Evolutionary conservation across 2,329 filamentous ascomycete genomes (phyloP), one percentile per base, ranked within the genome.

Genomic region (Nigrospora osmanthi): DNA sequence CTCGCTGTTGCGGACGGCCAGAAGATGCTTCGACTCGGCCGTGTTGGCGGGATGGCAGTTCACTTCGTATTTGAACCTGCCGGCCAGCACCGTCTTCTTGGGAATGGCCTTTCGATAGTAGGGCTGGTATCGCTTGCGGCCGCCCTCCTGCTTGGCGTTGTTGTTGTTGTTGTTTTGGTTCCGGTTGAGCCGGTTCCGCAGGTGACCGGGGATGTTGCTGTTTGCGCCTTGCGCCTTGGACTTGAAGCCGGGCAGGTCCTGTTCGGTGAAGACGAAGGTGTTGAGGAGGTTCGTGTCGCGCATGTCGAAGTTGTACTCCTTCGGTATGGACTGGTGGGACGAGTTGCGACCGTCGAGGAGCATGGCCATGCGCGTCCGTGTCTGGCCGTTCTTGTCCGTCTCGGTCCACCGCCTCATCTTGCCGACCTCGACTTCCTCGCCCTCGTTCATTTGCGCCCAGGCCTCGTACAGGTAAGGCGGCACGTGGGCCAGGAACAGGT

Each of bases 181-280:
- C 50, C 61, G 60, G 49, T 66, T 67, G 38, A 69, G 65, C 44
- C 71, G 68, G 50, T 78, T 59, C 10, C 60, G 58, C 23, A 83
- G 66, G 33, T 78, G 73, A 6, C 72, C 66, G 5, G 80, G 80
- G 48, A 84, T 80, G 43, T 80, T 76, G 15, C 71, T 74, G 38
- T 73, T 76, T 4, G 76, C 67, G 10, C 76, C 74, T 43, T 79
- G 74, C n/a, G 76, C 77, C 61, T 75, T 77, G 15, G 71, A 70
- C 54, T 78, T 78, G 67, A 82, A 89, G 34, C 87, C 87, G 1
- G 89, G 87, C 17, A 95, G 76, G 58, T 97, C 89, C 62, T 95
- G 89, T 66, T 98, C 93, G 35, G 86, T 89, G 60, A 98, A 98
- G 46, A 97, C 73, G 61, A 86, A 95, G 16, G 89, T 93, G 65